phyloP scores from a whole-genome alignment of 805 yeast species.

The Ogataea methanolica region DNA sequence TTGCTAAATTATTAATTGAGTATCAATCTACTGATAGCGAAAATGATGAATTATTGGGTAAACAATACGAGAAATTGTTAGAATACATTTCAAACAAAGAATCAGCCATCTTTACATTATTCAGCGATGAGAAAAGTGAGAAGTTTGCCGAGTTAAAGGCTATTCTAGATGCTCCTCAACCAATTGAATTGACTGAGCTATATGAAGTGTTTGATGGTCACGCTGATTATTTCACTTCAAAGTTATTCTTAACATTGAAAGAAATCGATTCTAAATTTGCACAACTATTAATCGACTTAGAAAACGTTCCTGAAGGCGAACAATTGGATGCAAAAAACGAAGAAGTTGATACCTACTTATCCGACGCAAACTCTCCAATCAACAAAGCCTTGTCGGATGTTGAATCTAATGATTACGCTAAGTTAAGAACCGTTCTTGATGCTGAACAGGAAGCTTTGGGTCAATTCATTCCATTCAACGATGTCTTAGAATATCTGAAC shows the following conservation, averaged over 20 bases:
- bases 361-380: slow-evolving; percentile 15
- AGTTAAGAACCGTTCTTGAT: slow-evolving; percentile 12
- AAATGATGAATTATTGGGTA: slow-evolving; percentile 15
- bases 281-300: slow-evolving; percentile 16
- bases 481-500: slow-evolving; percentile 19
- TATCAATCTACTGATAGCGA: slow-evolving; percentile 18
- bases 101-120: slow-evolving; percentile 17
- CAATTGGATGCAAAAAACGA: slow-evolving; percentile 15
- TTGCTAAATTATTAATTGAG: slow-evolving; percentile 17
- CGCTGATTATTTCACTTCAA: slow-evolving; percentile 19
- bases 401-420: slow-evolving; percentile 10
- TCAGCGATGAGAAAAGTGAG: slow-evolving; percentile 17
- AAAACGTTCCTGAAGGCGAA: slow-evolving; percentile 20
- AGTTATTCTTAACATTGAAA: slow-evolving; percentile 12
- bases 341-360: slow-evolving; percentile 17
- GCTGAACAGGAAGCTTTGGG: slow-evolving; percentile 18
- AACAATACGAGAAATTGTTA: slow-evolving; percentile 14
- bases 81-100: slow-evolving; percentile 17
- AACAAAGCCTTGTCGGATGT: slow-evolving; percentile 21
- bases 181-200: slow-evolving; percentile 23
- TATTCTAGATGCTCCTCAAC: slow-evolving; percentile 22
- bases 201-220: slow-evolving; percentile 22
- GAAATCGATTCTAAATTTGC: slow-evolving; percentile 22
- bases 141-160: slow-evolving; percentile 16
- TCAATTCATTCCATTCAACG: slow-evolving; percentile 18